Base-by-base conservation (phyloP, 495 filamentous ascomycete genomes). In the Opeltia flavorubescens region DNA sequence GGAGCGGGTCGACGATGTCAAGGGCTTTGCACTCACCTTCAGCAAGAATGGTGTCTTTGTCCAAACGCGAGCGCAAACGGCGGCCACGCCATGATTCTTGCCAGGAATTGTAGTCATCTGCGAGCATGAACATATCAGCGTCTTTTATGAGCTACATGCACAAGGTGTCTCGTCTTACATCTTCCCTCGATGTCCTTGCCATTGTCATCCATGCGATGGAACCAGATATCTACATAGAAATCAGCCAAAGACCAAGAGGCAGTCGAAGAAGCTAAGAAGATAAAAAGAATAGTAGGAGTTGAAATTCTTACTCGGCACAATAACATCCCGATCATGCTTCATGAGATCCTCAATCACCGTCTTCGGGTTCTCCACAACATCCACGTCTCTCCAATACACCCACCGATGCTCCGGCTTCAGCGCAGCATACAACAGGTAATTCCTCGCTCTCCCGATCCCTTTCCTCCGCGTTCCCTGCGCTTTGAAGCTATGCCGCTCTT, bases 321-420 rank as follows among this genome's bases (percentile, higher is more conserved):
- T 59, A 49, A 89, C 71, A 58, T 89, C 84, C 51, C 67, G 68
- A 60, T 89, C 76, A 55, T 88, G 84, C 29, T 80, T 74, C 24
- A 86, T 78, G 52, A 89, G 83, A 52, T 89, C 84, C 64, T 89
- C 81, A 13, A 89, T 65, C 42, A 89, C 84, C 52, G 66, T 74
- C 24, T 58, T 61, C 17, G 84, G 80, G 54, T 76, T 84, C 49
- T 89, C 84, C 28, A 78, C 72, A 50, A 89, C 86, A 62, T 89
- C 84, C 18, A 85, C 81, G 56, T 89, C 84, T 44, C 84, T 74
- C 84, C 84, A 89, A 59, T 86, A 87, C 24, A 89, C 84, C 84
- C 84, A 89, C 17, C 76, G 80, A 57, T 89, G 84, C 42, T 87
- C 80, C 3, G 81, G 72, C 66, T 80, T 84, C 50, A 89, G 58